Percentiles rank a stretch among this genome's conserved stretches.
phyloP scores from a whole-genome alignment of 176 grass and related monocot genomes.

The Rhynchospora breviuscula region DNA sequence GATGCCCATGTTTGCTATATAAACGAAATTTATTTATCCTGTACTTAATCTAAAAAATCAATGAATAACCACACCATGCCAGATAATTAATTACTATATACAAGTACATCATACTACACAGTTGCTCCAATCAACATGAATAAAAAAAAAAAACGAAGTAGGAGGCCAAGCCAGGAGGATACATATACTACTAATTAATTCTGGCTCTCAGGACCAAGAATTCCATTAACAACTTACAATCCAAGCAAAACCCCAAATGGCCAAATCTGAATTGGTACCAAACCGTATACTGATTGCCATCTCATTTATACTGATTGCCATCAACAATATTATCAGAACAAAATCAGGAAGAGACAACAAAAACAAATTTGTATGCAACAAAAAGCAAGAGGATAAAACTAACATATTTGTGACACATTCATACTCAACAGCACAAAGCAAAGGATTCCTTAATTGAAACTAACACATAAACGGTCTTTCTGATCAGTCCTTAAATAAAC shows the following conservation, averaged over 20 bases:
- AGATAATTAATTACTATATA: neutral
- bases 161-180: neutral
- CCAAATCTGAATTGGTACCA: too few species aligned
- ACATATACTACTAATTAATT: neutral
- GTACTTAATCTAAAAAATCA: neutral
- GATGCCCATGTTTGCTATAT: neutral
- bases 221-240: constrained; percentile 74
- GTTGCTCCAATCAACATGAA: neutral
- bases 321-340: too few species aligned
- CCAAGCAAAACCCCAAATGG: constrained; percentile 60
- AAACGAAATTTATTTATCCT: neutral
- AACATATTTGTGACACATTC: too few species aligned
- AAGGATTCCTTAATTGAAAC: too few species aligned
- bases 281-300: too few species aligned
- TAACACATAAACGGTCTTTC: too few species aligned
- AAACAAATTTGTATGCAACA: too few species aligned
- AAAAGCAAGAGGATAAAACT: too few species aligned
- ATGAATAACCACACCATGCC: neutral
- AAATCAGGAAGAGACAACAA: too few species aligned
- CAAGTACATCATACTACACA: neutral
- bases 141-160: neutral
- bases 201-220: constrained; percentile 55
- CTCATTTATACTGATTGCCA: too few species aligned
- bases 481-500: too few species aligned
- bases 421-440: too few species aligned